phyloP scores from a whole-genome alignment of 192 early-diverging fungal genomes.

The Linnemannia exigua region DNA sequence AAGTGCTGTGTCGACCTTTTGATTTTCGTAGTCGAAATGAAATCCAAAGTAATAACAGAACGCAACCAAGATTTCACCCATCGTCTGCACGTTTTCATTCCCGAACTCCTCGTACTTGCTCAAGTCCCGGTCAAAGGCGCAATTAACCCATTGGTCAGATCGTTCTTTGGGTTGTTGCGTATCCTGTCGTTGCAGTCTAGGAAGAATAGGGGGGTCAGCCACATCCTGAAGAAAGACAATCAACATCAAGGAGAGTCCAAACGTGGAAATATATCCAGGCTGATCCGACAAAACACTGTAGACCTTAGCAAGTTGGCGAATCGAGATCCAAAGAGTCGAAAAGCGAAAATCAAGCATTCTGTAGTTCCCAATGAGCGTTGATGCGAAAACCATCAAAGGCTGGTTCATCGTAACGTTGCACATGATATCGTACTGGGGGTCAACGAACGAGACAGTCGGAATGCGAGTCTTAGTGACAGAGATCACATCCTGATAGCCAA shows the following conservation, averaged over 20 bases:
- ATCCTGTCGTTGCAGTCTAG: not conserved
- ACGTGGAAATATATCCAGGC: not conserved
- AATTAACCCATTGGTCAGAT: not conserved
- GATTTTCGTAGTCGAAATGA: not conserved
- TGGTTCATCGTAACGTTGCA: no score
- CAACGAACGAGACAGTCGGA: no score
- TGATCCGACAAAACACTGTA: no score
- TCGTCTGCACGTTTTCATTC: not conserved
- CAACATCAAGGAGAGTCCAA: conserved; percentile 15
- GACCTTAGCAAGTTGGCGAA: no score
- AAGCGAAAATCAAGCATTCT: no score
- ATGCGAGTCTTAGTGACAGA: no score
- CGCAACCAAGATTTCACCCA: not conserved
- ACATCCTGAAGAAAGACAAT: conserved; percentile 7
- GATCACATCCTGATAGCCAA: no score
- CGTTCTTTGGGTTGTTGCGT: not conserved
- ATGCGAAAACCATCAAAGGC: no score
- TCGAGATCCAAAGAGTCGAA: no score
- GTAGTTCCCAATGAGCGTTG: no score
- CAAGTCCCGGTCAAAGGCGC: not conserved
- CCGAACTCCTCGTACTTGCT: not conserved
- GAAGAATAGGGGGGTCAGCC: not conserved
- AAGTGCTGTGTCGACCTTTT: conserved; percentile 5
- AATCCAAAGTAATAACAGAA: not conserved
- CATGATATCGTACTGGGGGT: no score